Evolutionary conservation across 768 basidiomycete genomes (phyloP), one percentile per base, ranked within the genome.

Genomic region (Thelephora aurantiotincta): DNA sequence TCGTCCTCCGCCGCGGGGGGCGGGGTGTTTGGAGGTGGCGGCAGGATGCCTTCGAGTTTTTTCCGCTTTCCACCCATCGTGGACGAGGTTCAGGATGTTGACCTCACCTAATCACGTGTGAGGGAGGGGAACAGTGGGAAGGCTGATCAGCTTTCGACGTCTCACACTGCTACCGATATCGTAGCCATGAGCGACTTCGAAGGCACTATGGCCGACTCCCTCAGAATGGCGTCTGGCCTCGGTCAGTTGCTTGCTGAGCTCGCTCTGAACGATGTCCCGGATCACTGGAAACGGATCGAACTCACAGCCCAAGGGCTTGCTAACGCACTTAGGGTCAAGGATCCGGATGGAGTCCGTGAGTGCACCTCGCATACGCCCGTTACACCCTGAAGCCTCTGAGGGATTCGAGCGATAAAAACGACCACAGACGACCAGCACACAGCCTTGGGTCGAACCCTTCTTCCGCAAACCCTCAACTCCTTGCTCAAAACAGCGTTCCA

Each of bases 371-470:
- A 19, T 44, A n/a, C 23, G 9, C 30, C 38, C 7, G 38, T 22
- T 16, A 41, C 16, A 22, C 16, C 38, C 5, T 18, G 38, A 41
- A 41, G 5, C 5, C 16, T 16, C 16, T 41, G 16, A 11, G 16
- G 16, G 4, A 41, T 18, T 41, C 16, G 11, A 22, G 38, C 38
- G 16, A 41, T 30, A 41, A 18, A 41, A 22, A 26, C 47, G 46
- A 49, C 46, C 45, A 11, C 59, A 83, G 82, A 73, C 53, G 84
- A 88, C 58, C 73, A 78, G 52, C 86, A 84, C 60, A 75, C 82
- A 11, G 58, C 69, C 45, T 70, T 90, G 23, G 88, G 87, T 47
- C 68, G 65, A 57, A 75, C 79, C 3, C 57, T 71, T 38, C 69
- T 90, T 41, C 82, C 85, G 7, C 74, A 74, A 53, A 73, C 77